A percentile compares a stretch with the other conserved stretches of the same genome.
phyloP scores from a whole-genome alignment of 129 eudicot species.

The Ambrosia artemisiifolia region DNA sequence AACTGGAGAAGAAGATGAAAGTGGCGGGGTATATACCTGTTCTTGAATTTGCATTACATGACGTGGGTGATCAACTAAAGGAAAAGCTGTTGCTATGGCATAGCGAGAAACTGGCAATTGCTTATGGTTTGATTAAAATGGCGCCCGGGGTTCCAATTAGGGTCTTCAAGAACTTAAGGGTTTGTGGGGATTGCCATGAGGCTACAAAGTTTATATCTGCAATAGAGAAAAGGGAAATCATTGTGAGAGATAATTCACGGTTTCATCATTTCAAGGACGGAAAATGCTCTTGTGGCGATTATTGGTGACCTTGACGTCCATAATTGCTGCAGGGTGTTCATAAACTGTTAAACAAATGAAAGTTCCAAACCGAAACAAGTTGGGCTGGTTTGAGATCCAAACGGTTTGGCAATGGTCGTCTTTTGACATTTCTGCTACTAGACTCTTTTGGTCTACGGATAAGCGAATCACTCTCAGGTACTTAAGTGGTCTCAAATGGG shows the following conservation, averaged over 20 bases:
- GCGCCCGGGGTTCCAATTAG: conserved; percentile 47
- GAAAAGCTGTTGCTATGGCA: conserved; percentile 65
- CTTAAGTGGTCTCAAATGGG: conserved; percentile 6
- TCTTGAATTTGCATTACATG: conserved; percentile 70
- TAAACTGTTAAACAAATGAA: too few relatives aligned
- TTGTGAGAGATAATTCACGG: conserved; percentile 75
- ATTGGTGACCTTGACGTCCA: conserved; percentile 52
- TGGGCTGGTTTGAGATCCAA: conserved; percentile 54
- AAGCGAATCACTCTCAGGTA: conserved; percentile 83
- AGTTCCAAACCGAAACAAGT: too few relatives aligned
- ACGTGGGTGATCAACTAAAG: conserved; percentile 66
- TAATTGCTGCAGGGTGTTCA: background rate
- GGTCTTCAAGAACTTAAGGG: conserved; percentile 73
- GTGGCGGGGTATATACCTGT: conserved; percentile 65
- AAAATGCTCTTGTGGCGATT: conserved; percentile 78
- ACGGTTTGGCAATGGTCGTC: conserved; percentile 82
- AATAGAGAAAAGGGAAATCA: conserved; percentile 65
- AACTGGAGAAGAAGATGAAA: conserved; percentile 67
- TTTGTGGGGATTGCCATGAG: conserved; percentile 77
- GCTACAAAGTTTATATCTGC: conserved; percentile 64
- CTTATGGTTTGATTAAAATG: conserved; percentile 63
- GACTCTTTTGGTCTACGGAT: conserved; percentile 80
- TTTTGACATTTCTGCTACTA: too few relatives aligned
- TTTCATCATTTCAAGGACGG: conserved; percentile 76
- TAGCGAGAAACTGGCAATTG: conserved; percentile 83